Evolutionary conservation across 75 land plant genomes (phyloP), one percentile per base, ranked within the genome.

Genomic region (Picea glauca): DNA sequence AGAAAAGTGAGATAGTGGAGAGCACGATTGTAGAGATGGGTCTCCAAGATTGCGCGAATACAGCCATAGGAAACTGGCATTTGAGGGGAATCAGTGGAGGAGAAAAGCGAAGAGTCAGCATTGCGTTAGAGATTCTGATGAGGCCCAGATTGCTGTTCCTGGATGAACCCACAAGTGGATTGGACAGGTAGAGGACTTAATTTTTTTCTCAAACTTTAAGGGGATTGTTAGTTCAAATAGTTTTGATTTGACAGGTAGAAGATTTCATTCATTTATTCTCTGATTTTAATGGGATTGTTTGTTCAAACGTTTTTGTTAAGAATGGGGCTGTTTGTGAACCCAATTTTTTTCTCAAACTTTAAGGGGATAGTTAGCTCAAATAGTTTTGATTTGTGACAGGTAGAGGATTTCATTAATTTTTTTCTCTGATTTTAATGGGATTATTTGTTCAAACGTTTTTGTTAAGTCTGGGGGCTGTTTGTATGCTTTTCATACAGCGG

Each of bases 141-240:
- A 81, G 99, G 58, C 99, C 99, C 33, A 78, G 95, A 14, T 70
- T 94, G 74, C 91, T 94, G 62, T 96, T 96, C 70, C 87, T 96
- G 2, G 99, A 96, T 77, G 99, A 96, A 76, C 99, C 99, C 31
- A 96, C 99, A 1, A 96, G 98, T 67, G 99, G 99, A 40, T 93
- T 96, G 32, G 99, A 96, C 77, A 96, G 99, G 99, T 96, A 74
- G 23, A 2, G 54, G n/a, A 0, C 0, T 15, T 17, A 5, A 7
- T 31, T 18, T 30, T 61, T 8, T 9, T 11, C 2, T 17, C 1
- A 4, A 30, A 2, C 2, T 1, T 7, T 38, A 2, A 21, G 11
- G 14, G 26, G 4, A 9, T 31, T 50, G 12, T 13, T 13, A 13
- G 2, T 13, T 65, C 12, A 31, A 65, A 0, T 0, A 32, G 4